Evolutionary conservation across 2,329 filamentous ascomycete genomes (phyloP).

Genomic region (Aspergillus sp.): DNA sequence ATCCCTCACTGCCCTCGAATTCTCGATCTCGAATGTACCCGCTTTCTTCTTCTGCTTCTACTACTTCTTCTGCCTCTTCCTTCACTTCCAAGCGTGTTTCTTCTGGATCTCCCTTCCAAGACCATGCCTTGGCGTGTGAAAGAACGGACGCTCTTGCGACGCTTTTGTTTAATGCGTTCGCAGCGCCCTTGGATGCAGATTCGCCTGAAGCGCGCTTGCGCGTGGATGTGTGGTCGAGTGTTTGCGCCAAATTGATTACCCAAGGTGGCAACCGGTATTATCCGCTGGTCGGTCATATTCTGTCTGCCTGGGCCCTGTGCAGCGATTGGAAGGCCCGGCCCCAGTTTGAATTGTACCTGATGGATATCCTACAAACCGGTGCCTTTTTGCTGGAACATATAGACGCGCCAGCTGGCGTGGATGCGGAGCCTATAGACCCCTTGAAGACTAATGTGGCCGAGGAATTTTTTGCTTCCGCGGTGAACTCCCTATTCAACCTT

Average conservation of each 20-base stretch:
- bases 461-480: slow-evolving; percentile 79
- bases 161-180: slow-evolving; percentile 82
- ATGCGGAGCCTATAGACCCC: slow-evolving; percentile 57
- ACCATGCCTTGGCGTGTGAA: slow-evolving; percentile 81
- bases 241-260: slow-evolving; percentile 74
- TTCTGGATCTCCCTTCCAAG: slow-evolving; percentile 58
- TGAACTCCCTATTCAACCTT: slow-evolving; percentile 74
- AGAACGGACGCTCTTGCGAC: slow-evolving; percentile 78
- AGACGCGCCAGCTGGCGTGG: slow-evolving; percentile 68
- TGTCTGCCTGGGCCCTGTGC: slow-evolving; percentile 82
- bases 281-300: slow-evolving; percentile 71
- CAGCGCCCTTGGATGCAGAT: slow-evolving; percentile 74
- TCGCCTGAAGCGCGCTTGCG: slow-evolving; percentile 73
- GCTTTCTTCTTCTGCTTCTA: background rate
- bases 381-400: slow-evolving; percentile 82
- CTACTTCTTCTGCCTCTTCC: slow-evolving; percentile 30
- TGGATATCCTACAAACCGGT: slow-evolving; percentile 89
- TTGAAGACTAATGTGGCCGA: slow-evolving; percentile 78
- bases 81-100: slow-evolving; percentile 40
- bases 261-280: slow-evolving; percentile 70
- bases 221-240: slow-evolving; percentile 80
- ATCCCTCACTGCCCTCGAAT: slow-evolving; percentile 72
- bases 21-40: slow-evolving; percentile 42
- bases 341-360: slow-evolving; percentile 88
- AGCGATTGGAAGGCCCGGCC: slow-evolving; percentile 83